Evolutionary conservation across 2,329 filamentous ascomycete species (phyloP).

Genomic region (Aspergillus pseudoterreus): DNA sequence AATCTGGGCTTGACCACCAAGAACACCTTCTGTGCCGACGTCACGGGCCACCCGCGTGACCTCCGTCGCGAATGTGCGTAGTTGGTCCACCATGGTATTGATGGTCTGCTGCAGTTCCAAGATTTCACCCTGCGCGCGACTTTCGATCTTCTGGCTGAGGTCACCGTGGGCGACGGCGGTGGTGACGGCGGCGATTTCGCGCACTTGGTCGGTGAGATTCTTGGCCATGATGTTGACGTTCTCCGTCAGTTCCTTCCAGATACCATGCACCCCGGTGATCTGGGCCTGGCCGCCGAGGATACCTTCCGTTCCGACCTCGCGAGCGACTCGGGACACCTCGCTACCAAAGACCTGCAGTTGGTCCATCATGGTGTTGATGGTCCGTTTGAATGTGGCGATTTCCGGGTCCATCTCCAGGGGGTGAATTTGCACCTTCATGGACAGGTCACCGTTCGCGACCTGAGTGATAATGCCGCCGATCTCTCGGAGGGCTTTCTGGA

Average conservation of each 20-base stretch:
- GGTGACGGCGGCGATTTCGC: conserved; percentile 80
- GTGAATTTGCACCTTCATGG: conserved; percentile 95
- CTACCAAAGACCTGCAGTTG: conserved; percentile 94
- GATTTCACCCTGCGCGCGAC: conserved; percentile 77
- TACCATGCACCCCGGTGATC: conserved; percentile 90
- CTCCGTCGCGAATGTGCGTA: conserved; percentile 78
- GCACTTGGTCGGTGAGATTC: conserved; percentile 77
- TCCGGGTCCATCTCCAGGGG: conserved; percentile 96
- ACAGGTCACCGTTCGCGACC: conserved; percentile 89
- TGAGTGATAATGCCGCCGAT: conserved; percentile 97
- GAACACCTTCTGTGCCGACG: conserved; percentile 78
- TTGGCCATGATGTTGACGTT: conserved; percentile 85
- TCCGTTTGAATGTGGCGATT: conserved; percentile 95
- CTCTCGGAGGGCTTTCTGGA: conserved; percentile 93
- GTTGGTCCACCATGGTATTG: conserved; percentile 85
- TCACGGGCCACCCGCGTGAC: conserved; percentile 79
- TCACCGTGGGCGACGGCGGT: conserved; percentile 80
- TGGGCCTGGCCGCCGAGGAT: conserved; percentile 90
- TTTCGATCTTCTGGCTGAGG: conserved; percentile 78
- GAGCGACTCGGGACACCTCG: conserved; percentile 89
- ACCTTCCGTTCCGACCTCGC: conserved; percentile 94
- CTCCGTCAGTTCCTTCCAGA: conserved; percentile 94
- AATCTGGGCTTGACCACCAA: conserved; percentile 78
- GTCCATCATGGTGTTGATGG: conserved; percentile 99
- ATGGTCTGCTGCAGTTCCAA: conserved; percentile 80